A percentile compares a stretch with the other conserved stretches of the same genome.
These are phyloP conservation scores for Pleurotus platypus DNA, from an alignment of 768 basidiomycete species.

Conservation along the genomic window DNA sequence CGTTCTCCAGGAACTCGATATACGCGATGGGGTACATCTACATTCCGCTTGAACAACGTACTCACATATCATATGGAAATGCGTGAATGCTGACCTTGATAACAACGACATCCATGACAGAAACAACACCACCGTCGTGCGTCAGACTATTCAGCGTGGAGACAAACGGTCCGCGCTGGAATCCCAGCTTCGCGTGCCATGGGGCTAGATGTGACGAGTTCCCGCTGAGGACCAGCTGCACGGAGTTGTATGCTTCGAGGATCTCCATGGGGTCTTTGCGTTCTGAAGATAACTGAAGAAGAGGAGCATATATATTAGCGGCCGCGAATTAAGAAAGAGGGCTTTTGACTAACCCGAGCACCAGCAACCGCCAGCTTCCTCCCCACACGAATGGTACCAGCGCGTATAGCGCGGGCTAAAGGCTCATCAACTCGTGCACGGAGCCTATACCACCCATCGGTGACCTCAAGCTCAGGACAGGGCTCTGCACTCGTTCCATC, in stretches of 20 bases:
- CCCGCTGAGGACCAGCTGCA: constrained; percentile 64
- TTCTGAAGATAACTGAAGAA: constrained; percentile 58
- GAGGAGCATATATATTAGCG: not conserved
- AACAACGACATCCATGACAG: constrained; percentile 72
- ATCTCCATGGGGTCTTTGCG: constrained; percentile 78
- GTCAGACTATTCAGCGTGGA: constrained; percentile 78
- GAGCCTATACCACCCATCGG: constrained; percentile 95
- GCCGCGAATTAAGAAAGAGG: too few relatives aligned
- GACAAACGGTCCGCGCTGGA: constrained; percentile 60
- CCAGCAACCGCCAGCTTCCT: constrained; percentile 81
- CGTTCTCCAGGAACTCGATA: constrained; percentile 59
- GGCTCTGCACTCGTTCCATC: constrained; percentile 32
- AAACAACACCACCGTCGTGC: constrained; percentile 74
- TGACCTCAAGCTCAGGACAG: constrained; percentile 77
- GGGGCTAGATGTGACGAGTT: constrained; percentile 85
- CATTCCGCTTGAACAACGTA: not conserved
- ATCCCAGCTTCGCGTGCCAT: constrained; percentile 90
- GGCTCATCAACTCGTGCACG: constrained; percentile 73
- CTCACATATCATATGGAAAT: too few relatives aligned
- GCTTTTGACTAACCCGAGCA: constrained; percentile 52
- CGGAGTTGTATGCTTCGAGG: constrained; percentile 72
- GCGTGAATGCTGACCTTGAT: constrained; percentile 44
- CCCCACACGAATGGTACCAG: constrained; percentile 68
- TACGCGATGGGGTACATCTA: constrained; percentile 76
- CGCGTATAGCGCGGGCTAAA: constrained; percentile 64